These are phyloP conservation scores for Globisporangium paroecandrum DNA, from an alignment of 352 stramenopile species.

Conservation along the genomic window DNA sequence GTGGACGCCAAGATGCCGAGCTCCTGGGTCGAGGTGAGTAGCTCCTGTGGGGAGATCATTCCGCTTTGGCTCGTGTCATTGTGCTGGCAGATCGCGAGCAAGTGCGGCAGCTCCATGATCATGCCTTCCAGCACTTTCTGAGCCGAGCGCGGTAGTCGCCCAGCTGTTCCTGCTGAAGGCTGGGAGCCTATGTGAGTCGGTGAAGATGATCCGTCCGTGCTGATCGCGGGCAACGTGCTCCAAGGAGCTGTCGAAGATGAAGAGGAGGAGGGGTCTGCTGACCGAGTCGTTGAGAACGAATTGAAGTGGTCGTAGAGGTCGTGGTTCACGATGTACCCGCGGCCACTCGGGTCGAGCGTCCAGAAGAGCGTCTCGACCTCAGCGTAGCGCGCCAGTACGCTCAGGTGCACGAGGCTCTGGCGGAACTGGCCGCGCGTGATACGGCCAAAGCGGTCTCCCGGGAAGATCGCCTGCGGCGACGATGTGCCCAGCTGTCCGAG, in stretches of 20 bases:
- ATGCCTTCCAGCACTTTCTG: conserved; percentile 76
- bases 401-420: conserved; percentile 66
- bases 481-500: conserved; percentile 48
- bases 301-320: conserved; percentile 71
- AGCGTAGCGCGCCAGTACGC: conserved; percentile 54
- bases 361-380: conserved; percentile 77
- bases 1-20: conserved; percentile 56
- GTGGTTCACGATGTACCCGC: conserved; percentile 49
- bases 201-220: conserved; percentile 15
- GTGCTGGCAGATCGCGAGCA: conserved; percentile 48
- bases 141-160: conserved; percentile 35
- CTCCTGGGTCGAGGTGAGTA: conserved; percentile 57
- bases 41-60: conserved; percentile 34
- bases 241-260: conserved; percentile 8
- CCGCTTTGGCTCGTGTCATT: conserved; percentile 42
- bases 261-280: neutral
- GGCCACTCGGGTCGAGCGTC: conserved; percentile 60
- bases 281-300: conserved; percentile 14
- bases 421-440: conserved; percentile 73
- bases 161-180: neutral
- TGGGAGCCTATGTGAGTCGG: neutral
- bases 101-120: conserved; percentile 36
- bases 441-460: conserved; percentile 62
- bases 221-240: conserved; percentile 30
- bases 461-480: conserved; percentile 59